Conservation (phyloP, 2,329 filamentous ascomycete genomes). For the Colletotrichum salicis region DNA sequence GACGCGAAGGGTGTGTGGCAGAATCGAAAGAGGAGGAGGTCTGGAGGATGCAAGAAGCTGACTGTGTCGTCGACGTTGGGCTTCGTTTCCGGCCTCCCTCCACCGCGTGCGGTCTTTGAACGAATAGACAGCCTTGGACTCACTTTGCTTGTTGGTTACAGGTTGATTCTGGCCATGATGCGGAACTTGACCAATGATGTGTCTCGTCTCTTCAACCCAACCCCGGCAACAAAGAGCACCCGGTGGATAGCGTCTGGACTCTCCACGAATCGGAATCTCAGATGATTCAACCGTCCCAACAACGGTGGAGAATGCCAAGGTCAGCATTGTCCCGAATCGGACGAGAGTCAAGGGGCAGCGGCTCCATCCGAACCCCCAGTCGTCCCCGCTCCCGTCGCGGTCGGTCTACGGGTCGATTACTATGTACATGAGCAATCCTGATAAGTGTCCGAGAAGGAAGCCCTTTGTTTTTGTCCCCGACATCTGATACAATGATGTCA, state of each 20-base stretch:
- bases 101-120: no score
- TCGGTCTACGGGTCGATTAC: neutral
- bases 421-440: neutral
- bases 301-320: neutral
- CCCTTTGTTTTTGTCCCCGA: neutral
- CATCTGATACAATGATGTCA: neutral
- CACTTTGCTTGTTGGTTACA: neutral
- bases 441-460: neutral
- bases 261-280: neutral
- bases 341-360: neutral
- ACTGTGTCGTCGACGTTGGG: neutral
- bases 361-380: neutral
- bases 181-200: neutral
- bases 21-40: neutral
- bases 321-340: conserved; percentile 9
- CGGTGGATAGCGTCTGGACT: neutral
- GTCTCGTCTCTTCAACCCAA: no score
- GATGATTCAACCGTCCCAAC: neutral
- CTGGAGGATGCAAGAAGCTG: neutral
- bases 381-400: neutral
- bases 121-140: neutral
- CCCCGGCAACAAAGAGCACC: neutral
- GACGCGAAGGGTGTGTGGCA: neutral
- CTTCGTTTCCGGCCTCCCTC: neutral
- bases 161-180: neutral